Evolutionary conservation across 768 basidiomycete species (phyloP).

Genomic region (Zangia roseola): DNA sequence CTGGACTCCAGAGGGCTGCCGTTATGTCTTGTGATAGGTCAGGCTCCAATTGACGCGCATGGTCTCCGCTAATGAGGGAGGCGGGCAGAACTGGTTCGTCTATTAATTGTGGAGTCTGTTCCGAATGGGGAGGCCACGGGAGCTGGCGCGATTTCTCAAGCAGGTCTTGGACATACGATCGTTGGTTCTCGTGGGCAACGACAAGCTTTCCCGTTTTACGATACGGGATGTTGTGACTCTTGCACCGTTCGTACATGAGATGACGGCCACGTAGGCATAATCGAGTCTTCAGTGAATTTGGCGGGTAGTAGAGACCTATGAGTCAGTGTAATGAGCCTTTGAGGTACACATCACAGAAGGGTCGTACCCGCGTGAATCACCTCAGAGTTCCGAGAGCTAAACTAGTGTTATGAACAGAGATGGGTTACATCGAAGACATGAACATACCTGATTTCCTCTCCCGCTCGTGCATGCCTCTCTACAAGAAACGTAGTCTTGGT

Average conservation of each 20-base stretch:
- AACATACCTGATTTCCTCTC: conserved; percentile 81
- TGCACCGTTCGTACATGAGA: conserved; percentile 78
- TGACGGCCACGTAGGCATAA: conserved; percentile 86
- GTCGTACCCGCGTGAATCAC: conserved; percentile 83
- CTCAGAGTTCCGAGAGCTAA: conserved; percentile 89
- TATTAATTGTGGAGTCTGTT: conserved; percentile 12
- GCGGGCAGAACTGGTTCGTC: conserved; percentile 53
- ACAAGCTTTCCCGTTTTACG: conserved; percentile 87
- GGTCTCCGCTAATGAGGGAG: conserved; percentile 61
- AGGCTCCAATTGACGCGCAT: conserved; percentile 78
- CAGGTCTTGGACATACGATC: conserved; percentile 66
- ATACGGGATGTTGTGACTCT: conserved; percentile 57
- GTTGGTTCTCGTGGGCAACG: conserved; percentile 70
- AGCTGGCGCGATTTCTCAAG: conserved; percentile 60
- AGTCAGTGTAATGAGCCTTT: neutral
- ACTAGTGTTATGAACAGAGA: neutral
- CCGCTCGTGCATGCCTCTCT: conserved; percentile 71
- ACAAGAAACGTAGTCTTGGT: conserved; percentile 74
- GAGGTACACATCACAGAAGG: neutral
- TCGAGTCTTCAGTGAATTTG: conserved; percentile 77
- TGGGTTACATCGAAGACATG: neutral
- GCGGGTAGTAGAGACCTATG: conserved; percentile 81
- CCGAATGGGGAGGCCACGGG: conserved; percentile 46
- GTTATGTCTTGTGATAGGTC: conserved; percentile 70
- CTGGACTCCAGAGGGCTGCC: conserved; percentile 76